Evolutionary conservation across 129 eudicot species (phyloP), one percentile per base, ranked within the genome.

Genomic region (Flaveria bidentis): DNA sequence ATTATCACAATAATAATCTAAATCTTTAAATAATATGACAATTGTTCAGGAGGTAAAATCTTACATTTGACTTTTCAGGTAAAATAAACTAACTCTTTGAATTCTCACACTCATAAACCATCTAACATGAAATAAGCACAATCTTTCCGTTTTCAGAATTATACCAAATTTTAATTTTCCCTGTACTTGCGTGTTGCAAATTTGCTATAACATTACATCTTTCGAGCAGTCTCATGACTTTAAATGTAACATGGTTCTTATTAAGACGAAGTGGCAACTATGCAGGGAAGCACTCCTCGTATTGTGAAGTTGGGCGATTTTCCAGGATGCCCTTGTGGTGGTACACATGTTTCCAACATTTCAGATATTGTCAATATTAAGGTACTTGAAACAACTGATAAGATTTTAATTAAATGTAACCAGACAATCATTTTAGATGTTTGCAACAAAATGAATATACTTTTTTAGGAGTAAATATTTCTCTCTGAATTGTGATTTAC

Each of bases 311-410:
- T 92, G 56, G 98, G 98, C 11, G 88, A 90, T 71, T 81, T 75
- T 78, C 90, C 87, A 0, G 98, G 98, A 49, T 92, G 98, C 81
- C 98, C 98, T 50, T 92, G 98, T 80, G 98, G 98, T 7, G 98
- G 98, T 66, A 92, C 98, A 13, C 98, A 92, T 75, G 98, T 92
- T 71, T 83, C 62, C n/a, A 88, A 92, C 75, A 78, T 92, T 57
- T 86, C 87, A 69, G 96, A 90, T 82, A 83, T 90, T 10, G 69
- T 28, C 63, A 85, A 85, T 80, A 52, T 92, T 10, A 88, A 85
- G 98, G 98, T 92, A 85, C 46, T 23, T 3, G 44, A 42, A 44
- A 56, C 25, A 13, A 22, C 55, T 20, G 8, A 12, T 72, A 51
- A n/a, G 33, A 52, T 72, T 22, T 13, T 14, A 6, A 22, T 20